These are phyloP conservation scores for Albatrellus ellisii DNA, from an alignment of 768 basidiomycete species.

Conservation along the genomic window DNA sequence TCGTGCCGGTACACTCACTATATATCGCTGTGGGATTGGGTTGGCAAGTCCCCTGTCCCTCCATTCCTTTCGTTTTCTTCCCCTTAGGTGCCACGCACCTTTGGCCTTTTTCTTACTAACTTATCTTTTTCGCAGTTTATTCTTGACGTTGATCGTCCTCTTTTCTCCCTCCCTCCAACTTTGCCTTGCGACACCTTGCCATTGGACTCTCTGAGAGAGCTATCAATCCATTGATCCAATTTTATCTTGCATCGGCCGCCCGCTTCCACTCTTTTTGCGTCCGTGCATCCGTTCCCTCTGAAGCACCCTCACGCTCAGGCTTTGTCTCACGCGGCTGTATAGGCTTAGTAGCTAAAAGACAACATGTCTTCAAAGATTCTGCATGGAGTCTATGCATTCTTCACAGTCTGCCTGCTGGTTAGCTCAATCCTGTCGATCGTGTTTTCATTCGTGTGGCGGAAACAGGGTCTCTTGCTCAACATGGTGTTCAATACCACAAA, in stretches of 20 bases:
- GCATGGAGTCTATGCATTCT: slow-evolving; percentile 57
- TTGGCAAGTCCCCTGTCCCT: slow-evolving; percentile 14
- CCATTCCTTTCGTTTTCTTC: slow-evolving; percentile 19
- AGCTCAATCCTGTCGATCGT: slow-evolving; percentile 53
- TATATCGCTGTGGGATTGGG: too few species aligned
- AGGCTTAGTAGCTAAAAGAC: neutral
- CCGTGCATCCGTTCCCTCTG: neutral
- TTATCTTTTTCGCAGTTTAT: slow-evolving; percentile 18
- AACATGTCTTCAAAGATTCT: slow-evolving; percentile 63
- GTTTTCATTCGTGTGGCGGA: slow-evolving; percentile 61
- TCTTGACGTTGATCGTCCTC: slow-evolving; percentile 10
- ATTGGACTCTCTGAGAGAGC: neutral
- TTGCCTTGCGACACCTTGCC: neutral
- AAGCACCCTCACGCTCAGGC: neutral
- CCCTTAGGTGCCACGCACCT: slow-evolving; percentile 4
- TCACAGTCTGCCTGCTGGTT: slow-evolving; percentile 58
- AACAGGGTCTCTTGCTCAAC: slow-evolving; percentile 57
- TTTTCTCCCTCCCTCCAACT: slow-evolving; percentile 2
- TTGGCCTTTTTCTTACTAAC: slow-evolving; percentile 19
- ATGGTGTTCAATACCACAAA: slow-evolving; percentile 47
- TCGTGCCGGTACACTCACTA: too few species aligned
- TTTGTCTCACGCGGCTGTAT: neutral
- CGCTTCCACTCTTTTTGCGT: neutral
- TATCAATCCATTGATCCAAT: neutral
- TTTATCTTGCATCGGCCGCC: neutral